A percentile compares a stretch with the other conserved stretches of the same genome.
phyloP scores from a whole-genome alignment of 2,329 filamentous ascomycete species.

The Alternaria incomplexa region DNA sequence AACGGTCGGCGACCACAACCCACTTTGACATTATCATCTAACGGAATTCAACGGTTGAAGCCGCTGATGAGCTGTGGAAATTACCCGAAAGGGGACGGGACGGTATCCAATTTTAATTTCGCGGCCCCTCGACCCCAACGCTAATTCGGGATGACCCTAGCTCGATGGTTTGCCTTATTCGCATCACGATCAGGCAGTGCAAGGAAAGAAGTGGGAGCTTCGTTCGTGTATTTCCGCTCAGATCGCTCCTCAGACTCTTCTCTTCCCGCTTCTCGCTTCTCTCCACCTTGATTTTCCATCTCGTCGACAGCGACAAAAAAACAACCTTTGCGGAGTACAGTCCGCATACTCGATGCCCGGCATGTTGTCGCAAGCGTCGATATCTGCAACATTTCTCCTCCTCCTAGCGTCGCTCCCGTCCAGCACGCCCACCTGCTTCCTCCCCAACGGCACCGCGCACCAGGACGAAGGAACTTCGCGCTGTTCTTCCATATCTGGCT shows the following conservation, averaged over 20 bases:
- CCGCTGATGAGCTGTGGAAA: not conserved
- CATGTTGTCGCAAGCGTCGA: not conserved
- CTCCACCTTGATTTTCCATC: not conserved
- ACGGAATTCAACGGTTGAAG: not conserved
- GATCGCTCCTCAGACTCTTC: not conserved
- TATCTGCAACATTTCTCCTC: not conserved
- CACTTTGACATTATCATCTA: not conserved
- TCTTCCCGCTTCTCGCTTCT: not conserved
- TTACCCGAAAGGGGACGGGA: not conserved
- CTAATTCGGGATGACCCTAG: not conserved
- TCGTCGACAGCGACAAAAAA: not conserved
- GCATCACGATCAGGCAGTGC: not conserved
- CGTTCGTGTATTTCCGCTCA: not conserved
- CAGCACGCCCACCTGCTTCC: constrained; percentile 1
- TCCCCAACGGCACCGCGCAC: constrained; percentile 6
- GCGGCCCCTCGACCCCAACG: not conserved
- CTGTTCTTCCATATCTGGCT: constrained; percentile 4
- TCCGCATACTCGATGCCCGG: not conserved
- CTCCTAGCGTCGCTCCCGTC: not conserved
- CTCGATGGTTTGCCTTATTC: not conserved
- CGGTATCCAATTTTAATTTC: not conserved
- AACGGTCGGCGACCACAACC: not conserved
- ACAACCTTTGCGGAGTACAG: not conserved
- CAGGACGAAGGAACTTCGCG: not conserved
- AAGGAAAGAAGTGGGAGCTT: not conserved